phyloP scores from a whole-genome alignment of 345 rosid genomes.

The Nasturtium officinale region DNA sequence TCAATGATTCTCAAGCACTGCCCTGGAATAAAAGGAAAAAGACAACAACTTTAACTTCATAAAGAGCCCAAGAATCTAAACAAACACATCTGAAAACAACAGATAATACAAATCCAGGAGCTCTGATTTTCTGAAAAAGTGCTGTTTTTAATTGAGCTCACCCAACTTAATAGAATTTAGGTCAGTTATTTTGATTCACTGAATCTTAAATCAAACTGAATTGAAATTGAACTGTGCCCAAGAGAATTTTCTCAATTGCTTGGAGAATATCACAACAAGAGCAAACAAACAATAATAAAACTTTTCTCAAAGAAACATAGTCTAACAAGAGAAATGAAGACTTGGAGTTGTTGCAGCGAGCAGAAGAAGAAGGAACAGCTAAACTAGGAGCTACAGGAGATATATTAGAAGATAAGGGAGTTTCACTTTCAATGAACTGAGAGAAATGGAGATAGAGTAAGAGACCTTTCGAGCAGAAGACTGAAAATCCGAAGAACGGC shows the following conservation, averaged over 20 bases:
- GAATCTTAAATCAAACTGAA: constrained; percentile 24
- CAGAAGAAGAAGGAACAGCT: constrained; percentile 2
- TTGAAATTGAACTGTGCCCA: constrained; percentile 9
- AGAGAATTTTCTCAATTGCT: not conserved
- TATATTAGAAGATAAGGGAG: not conserved
- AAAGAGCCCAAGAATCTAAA: constrained; percentile 3
- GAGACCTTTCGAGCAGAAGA: constrained; percentile 44
- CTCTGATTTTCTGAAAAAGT: not conserved
- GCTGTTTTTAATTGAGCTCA: not conserved
- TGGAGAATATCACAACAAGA: not conserved
- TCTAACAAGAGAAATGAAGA: constrained; percentile 23
- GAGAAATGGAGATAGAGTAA: not conserved
- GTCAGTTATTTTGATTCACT: constrained; percentile 20
- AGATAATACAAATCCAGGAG: constrained; percentile 15
- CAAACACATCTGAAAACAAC: constrained; percentile 18
- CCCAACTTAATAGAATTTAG: constrained; percentile 27
- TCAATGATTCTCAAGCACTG: constrained; percentile 36
- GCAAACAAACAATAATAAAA: not conserved
- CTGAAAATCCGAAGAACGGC: constrained; percentile 44
- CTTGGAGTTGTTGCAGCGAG: constrained; percentile 20
- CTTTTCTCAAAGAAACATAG: not conserved
- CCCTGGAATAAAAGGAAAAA: constrained; percentile 28
- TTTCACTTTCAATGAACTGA: not conserved
- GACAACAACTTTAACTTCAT: constrained; percentile 1
- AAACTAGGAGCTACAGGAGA: not conserved